Evolutionary conservation across 305 asterid genomes (phyloP).

Genomic region (Plantago coronopus): DNA sequence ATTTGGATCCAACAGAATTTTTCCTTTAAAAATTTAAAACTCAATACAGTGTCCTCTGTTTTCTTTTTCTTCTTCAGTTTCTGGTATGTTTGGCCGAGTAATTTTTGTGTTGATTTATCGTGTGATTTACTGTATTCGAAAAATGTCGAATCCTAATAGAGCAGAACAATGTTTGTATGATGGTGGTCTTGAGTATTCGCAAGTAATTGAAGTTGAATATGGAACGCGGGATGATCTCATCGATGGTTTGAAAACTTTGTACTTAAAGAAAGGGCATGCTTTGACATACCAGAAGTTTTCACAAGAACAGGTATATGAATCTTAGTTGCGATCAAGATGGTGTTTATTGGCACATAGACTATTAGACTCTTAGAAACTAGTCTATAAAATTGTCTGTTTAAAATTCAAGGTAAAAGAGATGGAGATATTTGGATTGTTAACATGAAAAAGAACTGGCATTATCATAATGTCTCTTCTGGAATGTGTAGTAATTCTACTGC

Average conservation of each 20-base stretch:
- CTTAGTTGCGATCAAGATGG: slow-evolving; percentile 1
- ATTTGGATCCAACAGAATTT: too few relatives aligned
- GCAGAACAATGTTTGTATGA: too few relatives aligned
- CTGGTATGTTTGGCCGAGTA: too few relatives aligned
- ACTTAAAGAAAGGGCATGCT: not conserved
- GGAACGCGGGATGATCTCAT: not conserved
- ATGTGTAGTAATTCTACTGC: slow-evolving; percentile 4
- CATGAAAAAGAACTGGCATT: not conserved
- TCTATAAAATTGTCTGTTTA: not conserved
- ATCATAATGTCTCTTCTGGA: not conserved
- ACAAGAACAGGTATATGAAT: not conserved
- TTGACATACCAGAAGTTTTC: slow-evolving; percentile 8
- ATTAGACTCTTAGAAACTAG: not conserved
- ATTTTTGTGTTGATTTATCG: too few relatives aligned
- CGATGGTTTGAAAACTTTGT: not conserved
- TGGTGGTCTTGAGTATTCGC: too few relatives aligned
- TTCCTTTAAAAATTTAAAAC: too few relatives aligned
- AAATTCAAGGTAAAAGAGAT: slow-evolving; percentile 1
- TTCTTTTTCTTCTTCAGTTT: too few relatives aligned
- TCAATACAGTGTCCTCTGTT: too few relatives aligned
- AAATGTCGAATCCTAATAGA: too few relatives aligned
- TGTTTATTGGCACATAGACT: not conserved
- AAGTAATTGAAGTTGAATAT: not conserved
- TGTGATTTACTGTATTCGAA: too few relatives aligned
- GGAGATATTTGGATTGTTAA: slow-evolving; percentile 1